These are phyloP conservation scores for Cicer bijugum DNA, from an alignment of 306 rosid species.

Conservation along the genomic window DNA sequence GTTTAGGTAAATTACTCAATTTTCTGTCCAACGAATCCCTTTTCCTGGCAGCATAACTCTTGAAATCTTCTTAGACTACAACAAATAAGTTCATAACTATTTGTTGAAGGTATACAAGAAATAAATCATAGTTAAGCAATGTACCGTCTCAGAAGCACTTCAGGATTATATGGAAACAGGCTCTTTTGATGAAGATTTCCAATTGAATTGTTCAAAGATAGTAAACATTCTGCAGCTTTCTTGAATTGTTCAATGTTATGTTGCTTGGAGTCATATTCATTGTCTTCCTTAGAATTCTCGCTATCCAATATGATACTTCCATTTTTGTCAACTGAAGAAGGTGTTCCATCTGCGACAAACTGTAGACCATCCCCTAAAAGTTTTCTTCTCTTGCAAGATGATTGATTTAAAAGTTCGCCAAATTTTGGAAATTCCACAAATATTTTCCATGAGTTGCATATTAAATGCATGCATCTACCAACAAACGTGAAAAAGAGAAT, in stretches of 20 bases:
- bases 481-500: slow-evolving; percentile 39
- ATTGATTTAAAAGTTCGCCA: slow-evolving; percentile 47
- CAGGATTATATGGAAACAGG: slow-evolving; percentile 83
- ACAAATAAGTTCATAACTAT: slow-evolving; percentile 39
- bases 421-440: slow-evolving; percentile 59
- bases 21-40: slow-evolving; percentile 24
- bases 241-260: slow-evolving; percentile 44
- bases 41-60: slow-evolving; percentile 55
- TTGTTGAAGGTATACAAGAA: slow-evolving; percentile 22
- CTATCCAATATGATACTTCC: slow-evolving; percentile 31
- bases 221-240: slow-evolving; percentile 71
- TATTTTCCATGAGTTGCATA: slow-evolving; percentile 64
- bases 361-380: slow-evolving; percentile 39
- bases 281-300: slow-evolving; percentile 44
- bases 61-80: slow-evolving; percentile 69
- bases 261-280: slow-evolving; percentile 43
- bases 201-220: slow-evolving; percentile 69
- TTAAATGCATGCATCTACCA: slow-evolving; percentile 67
- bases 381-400: slow-evolving; percentile 73
- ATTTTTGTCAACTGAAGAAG: slow-evolving; percentile 37
- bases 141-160: slow-evolving; percentile 70
- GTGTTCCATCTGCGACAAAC: slow-evolving; percentile 38
- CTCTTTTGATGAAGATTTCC: slow-evolving; percentile 76
- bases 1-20: slow-evolving; percentile 31
- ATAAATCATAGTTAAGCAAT: slow-evolving; percentile 39